Conservation (phyloP, 306 rosid genomes). For the Morella rubra region DNA sequence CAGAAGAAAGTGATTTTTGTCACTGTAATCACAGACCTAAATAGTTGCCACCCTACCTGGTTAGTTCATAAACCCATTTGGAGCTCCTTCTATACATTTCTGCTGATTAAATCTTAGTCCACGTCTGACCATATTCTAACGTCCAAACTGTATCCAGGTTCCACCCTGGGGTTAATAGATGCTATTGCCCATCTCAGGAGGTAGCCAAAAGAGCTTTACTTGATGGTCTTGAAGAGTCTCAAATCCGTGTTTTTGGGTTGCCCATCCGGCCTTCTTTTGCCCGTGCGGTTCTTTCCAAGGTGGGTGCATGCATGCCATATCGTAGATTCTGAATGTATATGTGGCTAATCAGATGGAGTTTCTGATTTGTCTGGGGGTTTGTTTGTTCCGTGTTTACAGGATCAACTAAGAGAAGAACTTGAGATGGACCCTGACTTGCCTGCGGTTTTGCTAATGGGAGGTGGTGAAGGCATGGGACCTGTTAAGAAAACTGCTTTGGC, state of each 20-base stretch:
- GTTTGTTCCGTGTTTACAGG: slow-evolving; percentile 38
- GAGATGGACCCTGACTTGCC: slow-evolving; percentile 80
- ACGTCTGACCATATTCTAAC: background rate
- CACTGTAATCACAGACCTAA: slow-evolving; percentile 89
- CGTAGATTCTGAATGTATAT: background rate
- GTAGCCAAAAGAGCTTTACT: slow-evolving; percentile 77
- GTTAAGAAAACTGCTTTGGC: slow-evolving; percentile 95
- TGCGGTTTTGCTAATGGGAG: slow-evolving; percentile 95
- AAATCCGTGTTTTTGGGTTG: slow-evolving; percentile 68
- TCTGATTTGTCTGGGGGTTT: slow-evolving; percentile 7
- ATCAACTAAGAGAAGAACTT: slow-evolving; percentile 79
- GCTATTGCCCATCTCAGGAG: slow-evolving; percentile 86
- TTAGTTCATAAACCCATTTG: slow-evolving; percentile 28
- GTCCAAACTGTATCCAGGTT: slow-evolving; percentile 56
- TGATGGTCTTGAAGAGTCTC: slow-evolving; percentile 82
- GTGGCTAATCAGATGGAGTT: slow-evolving; percentile 2
- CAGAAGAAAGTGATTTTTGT: slow-evolving; percentile 87
- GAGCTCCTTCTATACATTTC: background rate
- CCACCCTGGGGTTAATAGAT: slow-evolving; percentile 91
- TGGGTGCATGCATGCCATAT: slow-evolving; percentile 31
- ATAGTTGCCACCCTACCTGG: slow-evolving; percentile 95
- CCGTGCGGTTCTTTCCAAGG: slow-evolving; percentile 80
- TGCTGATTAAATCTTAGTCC: background rate
- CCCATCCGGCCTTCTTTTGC: slow-evolving; percentile 96
- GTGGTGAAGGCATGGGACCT: slow-evolving; percentile 99